Percentiles rank a stretch among this genome's conserved stretches.
Conservation (phyloP, 129 eudicot species). For the Flaveria brownii region DNA sequence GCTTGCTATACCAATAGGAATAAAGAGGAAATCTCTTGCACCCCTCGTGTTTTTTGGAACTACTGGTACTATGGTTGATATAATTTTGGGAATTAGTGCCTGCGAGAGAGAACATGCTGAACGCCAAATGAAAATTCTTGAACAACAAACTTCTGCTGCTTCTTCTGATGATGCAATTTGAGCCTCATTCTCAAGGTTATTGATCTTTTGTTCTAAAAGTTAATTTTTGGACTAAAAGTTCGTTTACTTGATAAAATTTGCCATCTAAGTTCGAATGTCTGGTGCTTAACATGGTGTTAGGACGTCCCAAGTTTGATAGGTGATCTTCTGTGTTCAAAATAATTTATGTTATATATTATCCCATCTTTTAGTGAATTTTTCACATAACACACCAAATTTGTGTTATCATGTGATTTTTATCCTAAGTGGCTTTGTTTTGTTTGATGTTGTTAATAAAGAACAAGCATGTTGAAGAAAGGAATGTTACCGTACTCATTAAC, state of each 20-base stretch:
- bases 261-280: background rate
- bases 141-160: slow-evolving; percentile 56
- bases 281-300: too few relatives aligned
- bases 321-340: slow-evolving; percentile 2
- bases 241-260: background rate
- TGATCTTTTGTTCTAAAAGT: slow-evolving; percentile 6
- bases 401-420: background rate
- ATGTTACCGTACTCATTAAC: too few relatives aligned
- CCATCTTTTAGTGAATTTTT: background rate
- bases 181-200: slow-evolving; percentile 12
- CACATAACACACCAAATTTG: background rate
- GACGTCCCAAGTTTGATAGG: slow-evolving; percentile 14
- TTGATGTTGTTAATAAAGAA: background rate
- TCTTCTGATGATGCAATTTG: slow-evolving; percentile 35
- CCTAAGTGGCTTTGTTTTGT: background rate
- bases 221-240: slow-evolving; percentile 9
- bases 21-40: slow-evolving; percentile 84
- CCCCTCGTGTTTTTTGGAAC: slow-evolving; percentile 99
- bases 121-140: slow-evolving; percentile 81
- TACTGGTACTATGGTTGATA: slow-evolving; percentile 97
- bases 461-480: too few relatives aligned
- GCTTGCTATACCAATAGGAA: slow-evolving; percentile 92
- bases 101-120: slow-evolving; percentile 98
- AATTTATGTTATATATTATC: background rate
- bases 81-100: slow-evolving; percentile 87